Evolutionary conservation across 208 protist genomes (phyloP), one percentile per base, ranked within the genome.

Genomic region (Leishmania guyanensis): DNA sequence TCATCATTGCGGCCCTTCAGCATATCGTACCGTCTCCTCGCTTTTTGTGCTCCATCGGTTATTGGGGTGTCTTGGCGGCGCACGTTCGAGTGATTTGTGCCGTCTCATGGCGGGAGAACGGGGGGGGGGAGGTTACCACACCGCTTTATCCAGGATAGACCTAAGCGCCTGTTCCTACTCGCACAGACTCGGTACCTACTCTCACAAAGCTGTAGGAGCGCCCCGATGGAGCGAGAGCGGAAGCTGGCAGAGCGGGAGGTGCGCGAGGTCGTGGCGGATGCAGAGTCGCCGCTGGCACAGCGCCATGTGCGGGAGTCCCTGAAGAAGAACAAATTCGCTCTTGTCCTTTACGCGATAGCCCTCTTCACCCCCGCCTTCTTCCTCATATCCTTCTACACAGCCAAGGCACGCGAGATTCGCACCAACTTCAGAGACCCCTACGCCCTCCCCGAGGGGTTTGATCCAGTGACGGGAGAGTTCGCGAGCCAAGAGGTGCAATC

Each of bases 401-500:
- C 89, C 14, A 96, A 96, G 79, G 84, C 90, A 39, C 48, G 73
- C 5, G 85, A 89, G 50, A 90, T 96, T 48, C 82, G 90, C 5
- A 82, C 82, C 62, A 90, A 91, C 36, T 95, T 93, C 77, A 53
- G 84, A 14, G 93, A 96, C 79, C 93, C 90, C 33, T 95, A 95
- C 83, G 91, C 84, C 22, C 76, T 96, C 69, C 93, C 93, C 46
- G 86, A 87, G 29, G 91, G 91, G 17, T 96, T 95, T 50, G 84
- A 96, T 68, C 91, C 93, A 0, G 90, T 90, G 39, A 92, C 85
- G 10, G 90, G 88, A 53, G 76, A 83, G 75, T 90, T 90, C 69
- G 43, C 29, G 5, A 74, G 43, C 20, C 80, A 80, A 33, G 66
- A 65, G 16, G 56, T 60, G 71, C 58, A 86, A 48, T 68, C 62